Evolutionary conservation across 108 stramenopile genomes (phyloP).

Genomic region (Cyclotella choctawhatcheeana): DNA sequence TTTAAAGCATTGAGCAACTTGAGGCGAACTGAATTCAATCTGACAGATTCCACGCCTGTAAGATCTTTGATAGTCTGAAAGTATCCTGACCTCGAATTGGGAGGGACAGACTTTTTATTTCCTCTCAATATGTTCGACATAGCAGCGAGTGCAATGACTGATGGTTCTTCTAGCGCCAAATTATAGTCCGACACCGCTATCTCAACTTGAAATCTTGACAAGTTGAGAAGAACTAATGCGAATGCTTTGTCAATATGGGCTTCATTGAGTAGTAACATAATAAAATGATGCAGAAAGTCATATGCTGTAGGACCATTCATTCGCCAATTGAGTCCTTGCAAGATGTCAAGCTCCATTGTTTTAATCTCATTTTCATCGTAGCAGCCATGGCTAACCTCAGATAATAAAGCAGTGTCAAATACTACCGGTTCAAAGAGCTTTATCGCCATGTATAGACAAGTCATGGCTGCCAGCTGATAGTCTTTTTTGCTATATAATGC

Average conservation of each 20-base stretch:
- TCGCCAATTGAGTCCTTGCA: conserved; percentile 49
- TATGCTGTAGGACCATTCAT: conserved; percentile 43
- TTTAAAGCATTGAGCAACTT: conserved; percentile 15
- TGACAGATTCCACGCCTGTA: conserved; percentile 10
- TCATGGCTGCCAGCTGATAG: conserved; percentile 86
- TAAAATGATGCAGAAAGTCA: conserved; percentile 37
- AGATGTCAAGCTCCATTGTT: conserved; percentile 57
- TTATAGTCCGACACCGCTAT: conserved; percentile 33
- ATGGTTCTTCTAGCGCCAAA: conserved; percentile 25
- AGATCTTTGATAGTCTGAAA: conserved; percentile 6
- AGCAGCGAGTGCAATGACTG: conserved; percentile 41
- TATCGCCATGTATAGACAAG: conserved; percentile 78
- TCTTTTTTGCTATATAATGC: conserved; percentile 62
- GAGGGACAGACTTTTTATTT: conserved; percentile 23
- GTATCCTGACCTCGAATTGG: conserved; percentile 7
- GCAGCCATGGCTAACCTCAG: conserved; percentile 62
- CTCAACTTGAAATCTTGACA: conserved; percentile 46
- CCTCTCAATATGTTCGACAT: conserved; percentile 47
- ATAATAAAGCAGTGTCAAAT: conserved; percentile 58
- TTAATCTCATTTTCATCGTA: conserved; percentile 54
- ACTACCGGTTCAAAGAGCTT: conserved; percentile 81
- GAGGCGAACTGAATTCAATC: conserved; percentile 18
- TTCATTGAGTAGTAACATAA: conserved; percentile 22
- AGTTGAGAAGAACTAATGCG: conserved; percentile 22
- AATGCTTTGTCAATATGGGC: conserved; percentile 6